These are phyloP conservation scores for Parsonsia alboflavescens DNA, from an alignment of 257 asterid species.

Conservation along the genomic window DNA sequence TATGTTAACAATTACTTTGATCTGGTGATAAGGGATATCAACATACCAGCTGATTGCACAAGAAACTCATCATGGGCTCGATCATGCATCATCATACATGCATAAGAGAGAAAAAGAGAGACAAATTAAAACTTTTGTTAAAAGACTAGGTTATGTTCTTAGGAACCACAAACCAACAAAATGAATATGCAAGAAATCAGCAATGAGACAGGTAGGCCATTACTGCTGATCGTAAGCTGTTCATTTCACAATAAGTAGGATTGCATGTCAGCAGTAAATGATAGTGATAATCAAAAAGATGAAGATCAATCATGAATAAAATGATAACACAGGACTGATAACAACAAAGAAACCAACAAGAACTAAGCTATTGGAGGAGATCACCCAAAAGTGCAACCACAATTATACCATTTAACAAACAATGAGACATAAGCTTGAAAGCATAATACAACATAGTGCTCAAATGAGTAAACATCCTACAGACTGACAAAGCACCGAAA, in stretches of 20 bases:
- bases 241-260: background rate
- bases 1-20: background rate
- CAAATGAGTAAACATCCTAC: too few species aligned
- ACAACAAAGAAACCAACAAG: background rate
- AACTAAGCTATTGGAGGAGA: background rate
- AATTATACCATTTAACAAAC: background rate
- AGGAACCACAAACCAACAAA: background rate
- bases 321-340: background rate
- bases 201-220: background rate
- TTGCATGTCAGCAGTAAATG: background rate
- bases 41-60: too few species aligned
- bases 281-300: background rate
- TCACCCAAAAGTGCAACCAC: background rate
- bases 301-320: background rate
- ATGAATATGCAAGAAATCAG: background rate
- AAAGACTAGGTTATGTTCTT: background rate
- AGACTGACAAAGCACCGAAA: background rate
- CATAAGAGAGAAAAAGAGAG: background rate
- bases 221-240: background rate
- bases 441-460: too few species aligned
- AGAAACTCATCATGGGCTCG: background rate
- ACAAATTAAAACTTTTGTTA: background rate
- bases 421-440: too few species aligned
- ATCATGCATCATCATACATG: background rate
- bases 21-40: background rate